Evolutionary conservation across 495 filamentous ascomycete species (phyloP).

Genomic region (Neurospora terricola): DNA sequence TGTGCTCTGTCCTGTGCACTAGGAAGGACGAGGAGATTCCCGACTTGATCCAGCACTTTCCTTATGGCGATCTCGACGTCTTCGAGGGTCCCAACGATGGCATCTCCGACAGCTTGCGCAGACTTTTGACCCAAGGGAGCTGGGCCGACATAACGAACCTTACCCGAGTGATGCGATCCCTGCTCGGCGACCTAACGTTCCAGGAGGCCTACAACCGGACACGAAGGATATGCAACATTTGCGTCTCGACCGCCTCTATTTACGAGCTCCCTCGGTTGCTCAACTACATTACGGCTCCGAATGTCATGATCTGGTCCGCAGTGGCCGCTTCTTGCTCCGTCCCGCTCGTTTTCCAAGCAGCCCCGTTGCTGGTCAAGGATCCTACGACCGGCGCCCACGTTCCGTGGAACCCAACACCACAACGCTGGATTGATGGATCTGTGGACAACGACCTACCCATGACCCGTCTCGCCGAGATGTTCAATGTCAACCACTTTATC

Average conservation of each 20-base stretch:
- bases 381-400: conserved; percentile 65
- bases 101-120: conserved; percentile 55
- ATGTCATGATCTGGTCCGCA: conserved; percentile 94
- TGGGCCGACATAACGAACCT: conserved; percentile 78
- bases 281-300: conserved; percentile 88
- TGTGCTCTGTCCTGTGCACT: conserved; percentile 76
- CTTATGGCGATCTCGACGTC: conserved; percentile 72
- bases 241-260: conserved; percentile 74
- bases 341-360: conserved; percentile 72
- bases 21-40: conserved; percentile 80
- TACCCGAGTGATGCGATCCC: conserved; percentile 63
- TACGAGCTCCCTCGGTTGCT: conserved; percentile 80
- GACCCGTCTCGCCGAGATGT: conserved; percentile 85
- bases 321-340: conserved; percentile 93
- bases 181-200: conserved; percentile 85
- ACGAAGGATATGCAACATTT: conserved; percentile 82
- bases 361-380: conserved; percentile 72
- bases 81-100: conserved; percentile 67
- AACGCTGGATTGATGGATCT: conserved; percentile 85
- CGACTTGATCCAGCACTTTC: conserved; percentile 58
- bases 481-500: conserved; percentile 97
- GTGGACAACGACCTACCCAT: conserved; percentile 93
- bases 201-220: conserved; percentile 93
- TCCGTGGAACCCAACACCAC: conserved; percentile 75
- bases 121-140: conserved; percentile 70